These are phyloP conservation scores for Amphirosellinia nigrospora DNA, from an alignment of 495 filamentous ascomycete genomes.

Conservation along the genomic window DNA sequence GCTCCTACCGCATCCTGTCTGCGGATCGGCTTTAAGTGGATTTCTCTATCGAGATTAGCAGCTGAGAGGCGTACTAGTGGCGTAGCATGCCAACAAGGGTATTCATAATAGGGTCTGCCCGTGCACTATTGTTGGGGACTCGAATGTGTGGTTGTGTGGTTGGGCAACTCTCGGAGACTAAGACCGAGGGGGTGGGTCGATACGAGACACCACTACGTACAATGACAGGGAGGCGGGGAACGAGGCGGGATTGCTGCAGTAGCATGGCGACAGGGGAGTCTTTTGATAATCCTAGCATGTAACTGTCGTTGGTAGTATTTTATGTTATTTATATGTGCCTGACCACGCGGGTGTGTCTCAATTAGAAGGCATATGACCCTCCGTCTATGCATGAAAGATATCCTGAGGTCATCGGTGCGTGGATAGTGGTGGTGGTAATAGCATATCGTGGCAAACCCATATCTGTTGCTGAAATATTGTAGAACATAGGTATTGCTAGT, in stretches of 20 bases:
- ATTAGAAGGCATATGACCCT: conserved; percentile 11
- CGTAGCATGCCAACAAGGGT: background rate
- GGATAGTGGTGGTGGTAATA: background rate
- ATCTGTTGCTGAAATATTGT: background rate
- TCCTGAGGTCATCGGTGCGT: background rate
- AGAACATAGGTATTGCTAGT: background rate
- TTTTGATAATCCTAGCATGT: background rate
- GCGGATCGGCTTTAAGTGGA: conserved; percentile 7
- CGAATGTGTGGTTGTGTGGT: conserved; percentile 3
- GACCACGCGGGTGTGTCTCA: background rate
- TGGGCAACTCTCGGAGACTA: conserved; percentile 18
- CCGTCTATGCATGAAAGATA: background rate
- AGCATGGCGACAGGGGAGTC: conserved; percentile 21
- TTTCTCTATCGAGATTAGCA: background rate
- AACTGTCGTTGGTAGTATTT: background rate
- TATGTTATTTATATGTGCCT: conserved; percentile 5
- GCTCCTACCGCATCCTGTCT: background rate
- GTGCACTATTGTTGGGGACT: background rate
- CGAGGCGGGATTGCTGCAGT: conserved; percentile 6
- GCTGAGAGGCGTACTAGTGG: conserved; percentile 2
- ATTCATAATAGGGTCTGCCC: background rate
- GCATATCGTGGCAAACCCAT: background rate
- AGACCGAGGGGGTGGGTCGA: conserved; percentile 12
- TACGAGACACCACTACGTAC: conserved; percentile 15
- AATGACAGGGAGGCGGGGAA: conserved; percentile 4